Evolutionary conservation across 305 asterid genomes (phyloP), one percentile per base, ranked within the genome.

Genomic region (Withania somnifera): DNA sequence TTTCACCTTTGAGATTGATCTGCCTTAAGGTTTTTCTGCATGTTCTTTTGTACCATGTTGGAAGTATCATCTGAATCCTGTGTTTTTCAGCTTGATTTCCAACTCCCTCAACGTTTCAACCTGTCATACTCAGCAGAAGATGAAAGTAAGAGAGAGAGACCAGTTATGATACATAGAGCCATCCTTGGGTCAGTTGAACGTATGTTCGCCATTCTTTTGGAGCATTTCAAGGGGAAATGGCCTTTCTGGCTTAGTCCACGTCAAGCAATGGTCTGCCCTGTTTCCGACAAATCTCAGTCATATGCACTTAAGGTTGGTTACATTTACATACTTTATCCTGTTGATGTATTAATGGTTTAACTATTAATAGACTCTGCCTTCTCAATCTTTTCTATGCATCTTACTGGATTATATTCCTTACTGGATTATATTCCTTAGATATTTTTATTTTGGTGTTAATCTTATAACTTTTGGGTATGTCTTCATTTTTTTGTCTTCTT

Each of bases 151-250:
- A 90, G 92, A 86, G 98, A 94, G 90, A 90, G 91, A 87, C 99
- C 99, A 76, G 99, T 95, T 63, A 95, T 95, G 99, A 95, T 95
- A 73, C 99, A 97, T 82, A 90, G 97, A 83, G 97, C 97, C 8
- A 90, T 93, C 82, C 88, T 93, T 80, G 96, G 97, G 20, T 93
- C 97, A 40, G 92, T 93, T 81, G 97, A 93, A 83, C 87, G 97
- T 67, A 93, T 93, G 94, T 90, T 93, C 73, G 96, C 97, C 20
- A 90, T 93, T 82, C 94, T 93, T 60, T 86, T 93, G 91, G 97
- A 93, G 89, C 97, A 93, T 87, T 90, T 85, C 85, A 91, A 93
- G 88, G 97, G 97, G 52, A 93, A 93, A 84, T 93, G 96, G 96
- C 97, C 97, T 47, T 93, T 93, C 84, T 93, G 97, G 97, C 93